A percentile compares a stretch with the other conserved stretches of the same genome.
Conservation (phyloP, 371 early-diverging fungal species). For the Mucor saturninus region DNA sequence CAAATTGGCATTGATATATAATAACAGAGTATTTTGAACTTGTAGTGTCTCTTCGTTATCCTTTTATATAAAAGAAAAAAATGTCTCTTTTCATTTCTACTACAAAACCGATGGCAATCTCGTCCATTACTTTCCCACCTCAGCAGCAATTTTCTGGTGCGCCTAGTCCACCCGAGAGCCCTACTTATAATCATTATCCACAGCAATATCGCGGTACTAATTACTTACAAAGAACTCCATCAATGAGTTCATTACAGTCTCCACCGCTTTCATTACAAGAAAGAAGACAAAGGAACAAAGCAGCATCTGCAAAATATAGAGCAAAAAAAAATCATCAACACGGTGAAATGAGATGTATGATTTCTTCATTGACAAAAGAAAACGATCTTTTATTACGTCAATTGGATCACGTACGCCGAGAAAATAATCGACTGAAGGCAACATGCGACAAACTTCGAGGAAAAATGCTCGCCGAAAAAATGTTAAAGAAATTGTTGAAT, state of each 20-base stretch:
- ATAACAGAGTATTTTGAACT: not conserved
- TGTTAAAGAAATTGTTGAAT: conserved; percentile 40
- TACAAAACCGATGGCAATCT: conserved; percentile 46
- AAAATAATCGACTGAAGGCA: conserved; percentile 55
- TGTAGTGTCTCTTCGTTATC: not conserved
- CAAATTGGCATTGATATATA: conserved; percentile 1
- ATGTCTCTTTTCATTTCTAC: conserved; percentile 13
- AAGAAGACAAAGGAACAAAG: conserved; percentile 65
- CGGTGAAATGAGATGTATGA: conserved; percentile 61
- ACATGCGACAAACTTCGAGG: conserved; percentile 60
- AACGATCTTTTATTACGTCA: conserved; percentile 58
- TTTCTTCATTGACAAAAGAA: conserved; percentile 54
- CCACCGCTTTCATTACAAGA: conserved; percentile 57
- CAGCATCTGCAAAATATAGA: conserved; percentile 70
- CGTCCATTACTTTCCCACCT: conserved; percentile 41
- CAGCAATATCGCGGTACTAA: not conserved
- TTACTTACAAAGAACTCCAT: not conserved
- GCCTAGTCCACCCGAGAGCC: conserved; percentile 3
- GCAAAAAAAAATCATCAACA: conserved; percentile 69
- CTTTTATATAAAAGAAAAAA: not conserved
- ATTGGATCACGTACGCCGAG: conserved; percentile 54
- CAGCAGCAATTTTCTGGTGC: not conserved
- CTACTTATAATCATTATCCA: not conserved
- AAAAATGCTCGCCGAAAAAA: conserved; percentile 61
- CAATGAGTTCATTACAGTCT: not conserved